These are phyloP conservation scores for Puccinellia tenuiflora DNA, from an alignment of 176 grass and related monocot species.

Conservation along the genomic window DNA sequence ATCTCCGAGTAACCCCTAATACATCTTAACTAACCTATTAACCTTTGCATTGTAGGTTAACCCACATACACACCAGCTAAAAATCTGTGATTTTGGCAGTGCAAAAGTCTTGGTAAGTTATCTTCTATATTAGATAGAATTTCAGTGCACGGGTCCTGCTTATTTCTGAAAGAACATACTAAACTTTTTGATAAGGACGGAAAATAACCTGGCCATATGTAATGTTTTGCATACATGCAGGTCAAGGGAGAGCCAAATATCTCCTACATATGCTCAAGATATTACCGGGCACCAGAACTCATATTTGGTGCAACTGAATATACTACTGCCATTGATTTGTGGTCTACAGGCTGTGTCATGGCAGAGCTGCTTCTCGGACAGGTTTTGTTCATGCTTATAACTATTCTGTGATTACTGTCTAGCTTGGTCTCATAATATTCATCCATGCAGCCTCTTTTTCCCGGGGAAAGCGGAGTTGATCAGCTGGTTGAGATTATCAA, in stretches of 20 bases:
- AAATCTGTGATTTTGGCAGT: slow-evolving; percentile 59
- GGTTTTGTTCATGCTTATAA: slow-evolving; percentile 32
- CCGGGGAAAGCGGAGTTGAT: slow-evolving; percentile 97
- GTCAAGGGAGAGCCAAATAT: slow-evolving; percentile 97
- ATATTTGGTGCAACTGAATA: slow-evolving; percentile 98
- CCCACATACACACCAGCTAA: slow-evolving; percentile 53
- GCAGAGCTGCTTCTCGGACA: slow-evolving; percentile 88
- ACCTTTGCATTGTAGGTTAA: slow-evolving; percentile 39
- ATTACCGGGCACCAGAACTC: slow-evolving; percentile 95
- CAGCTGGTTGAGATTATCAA: slow-evolving; percentile 98
- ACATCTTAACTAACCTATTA: not conserved
- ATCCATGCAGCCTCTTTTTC: slow-evolving; percentile 80
- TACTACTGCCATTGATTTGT: slow-evolving; percentile 92
- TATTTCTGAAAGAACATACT: not conserved
- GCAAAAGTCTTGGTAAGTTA: slow-evolving; percentile 54
- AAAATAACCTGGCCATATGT: slow-evolving; percentile 4
- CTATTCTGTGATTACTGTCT: not conserved
- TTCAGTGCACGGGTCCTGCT: not conserved
- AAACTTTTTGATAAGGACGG: slow-evolving; percentile 12
- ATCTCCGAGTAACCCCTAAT: not conserved
- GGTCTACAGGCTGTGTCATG: slow-evolving; percentile 98
- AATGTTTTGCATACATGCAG: slow-evolving; percentile 29
- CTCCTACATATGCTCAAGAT: slow-evolving; percentile 99
- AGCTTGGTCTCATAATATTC: slow-evolving; percentile 12
- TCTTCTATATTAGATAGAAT: slow-evolving; percentile 12